Conservation (phyloP, 768 basidiomycete species). For the Asterophora lycoperdoides region DNA sequence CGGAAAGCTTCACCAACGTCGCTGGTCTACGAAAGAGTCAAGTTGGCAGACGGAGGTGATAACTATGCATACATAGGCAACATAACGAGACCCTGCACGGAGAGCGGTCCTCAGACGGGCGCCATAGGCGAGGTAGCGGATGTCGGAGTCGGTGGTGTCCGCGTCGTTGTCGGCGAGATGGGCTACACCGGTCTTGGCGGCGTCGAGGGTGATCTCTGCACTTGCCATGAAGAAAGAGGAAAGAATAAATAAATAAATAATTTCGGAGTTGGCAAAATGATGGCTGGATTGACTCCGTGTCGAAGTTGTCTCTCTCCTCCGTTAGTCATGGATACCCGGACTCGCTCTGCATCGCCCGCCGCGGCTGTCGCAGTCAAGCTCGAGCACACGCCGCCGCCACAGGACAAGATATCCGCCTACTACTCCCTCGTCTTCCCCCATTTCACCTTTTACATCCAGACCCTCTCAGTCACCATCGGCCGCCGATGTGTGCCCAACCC, state of each 20-base stretch:
- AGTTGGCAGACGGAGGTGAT: constrained; percentile 16
- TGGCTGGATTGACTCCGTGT: constrained; percentile 17
- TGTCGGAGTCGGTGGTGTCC: constrained; percentile 62
- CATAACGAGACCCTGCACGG: constrained; percentile 63
- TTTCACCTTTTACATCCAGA: constrained; percentile 97
- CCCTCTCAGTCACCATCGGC: constrained; percentile 90
- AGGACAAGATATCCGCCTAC: constrained; percentile 87
- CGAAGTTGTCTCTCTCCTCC: constrained; percentile 17
- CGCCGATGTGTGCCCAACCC: constrained; percentile 68
- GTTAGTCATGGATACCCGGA: constrained; percentile 43
- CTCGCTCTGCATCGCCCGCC: constrained; percentile 36
- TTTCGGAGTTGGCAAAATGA: constrained; percentile 10
- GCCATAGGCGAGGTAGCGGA: constrained; percentile 74
- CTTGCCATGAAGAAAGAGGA: constrained; percentile 25
- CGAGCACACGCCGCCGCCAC: constrained; percentile 33
- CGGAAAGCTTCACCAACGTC: constrained; percentile 83
- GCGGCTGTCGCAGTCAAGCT: constrained; percentile 23
- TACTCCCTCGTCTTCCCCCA: constrained; percentile 91
- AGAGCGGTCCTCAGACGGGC: constrained; percentile 75
- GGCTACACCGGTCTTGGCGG: constrained; percentile 47
- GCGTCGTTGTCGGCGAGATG: constrained; percentile 59
- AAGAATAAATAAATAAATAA: constrained; percentile 2
- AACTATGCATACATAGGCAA: constrained; percentile 58
- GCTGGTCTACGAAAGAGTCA: constrained; percentile 49
- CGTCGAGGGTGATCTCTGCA: constrained; percentile 32